Percentiles rank a stretch among this genome's conserved stretches.
Evolutionary conservation across 2,329 filamentous ascomycete genomes (phyloP).

Genomic region (Trichoderma asperellum): DNA sequence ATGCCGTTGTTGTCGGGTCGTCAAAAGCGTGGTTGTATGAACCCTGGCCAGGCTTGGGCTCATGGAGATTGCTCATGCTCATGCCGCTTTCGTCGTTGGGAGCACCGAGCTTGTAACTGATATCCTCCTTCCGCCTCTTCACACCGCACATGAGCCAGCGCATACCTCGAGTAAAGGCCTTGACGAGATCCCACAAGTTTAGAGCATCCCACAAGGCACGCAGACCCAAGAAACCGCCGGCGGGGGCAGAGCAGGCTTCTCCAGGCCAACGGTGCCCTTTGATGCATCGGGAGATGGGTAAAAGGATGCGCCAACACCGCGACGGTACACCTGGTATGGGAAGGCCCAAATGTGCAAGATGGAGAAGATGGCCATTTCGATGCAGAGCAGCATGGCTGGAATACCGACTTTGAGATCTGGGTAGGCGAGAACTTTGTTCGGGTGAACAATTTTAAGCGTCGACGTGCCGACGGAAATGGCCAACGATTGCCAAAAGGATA

Average conservation of each 20-base stretch:
- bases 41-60: constrained; percentile 33
- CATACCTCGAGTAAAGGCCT: constrained; percentile 75
- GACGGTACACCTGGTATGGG: constrained; percentile 71
- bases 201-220: constrained; percentile 71
- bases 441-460: constrained; percentile 63
- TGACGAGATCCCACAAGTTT: constrained; percentile 82
- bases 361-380: constrained; percentile 84
- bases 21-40: constrained; percentile 17
- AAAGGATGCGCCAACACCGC: constrained; percentile 48
- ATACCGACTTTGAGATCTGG: constrained; percentile 82
- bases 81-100: constrained; percentile 41
- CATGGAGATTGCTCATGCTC: constrained; percentile 46
- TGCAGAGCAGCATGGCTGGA: constrained; percentile 74
- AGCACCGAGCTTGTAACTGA: constrained; percentile 49
- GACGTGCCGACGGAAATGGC: constrained; percentile 58
- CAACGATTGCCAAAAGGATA: constrained; percentile 81
- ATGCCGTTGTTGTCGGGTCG: constrained; percentile 30
- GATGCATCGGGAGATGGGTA: constrained; percentile 52
- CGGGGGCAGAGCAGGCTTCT: constrained; percentile 53
- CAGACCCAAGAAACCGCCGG: constrained; percentile 67
- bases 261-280: constrained; percentile 45
- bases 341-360: constrained; percentile 83
- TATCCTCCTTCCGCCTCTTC: constrained; percentile 60
- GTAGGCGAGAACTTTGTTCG: constrained; percentile 65
- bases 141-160: constrained; percentile 80